Conservation (phyloP, 2,329 filamentous ascomycete species). For the Dactylellina parvicollis region DNA sequence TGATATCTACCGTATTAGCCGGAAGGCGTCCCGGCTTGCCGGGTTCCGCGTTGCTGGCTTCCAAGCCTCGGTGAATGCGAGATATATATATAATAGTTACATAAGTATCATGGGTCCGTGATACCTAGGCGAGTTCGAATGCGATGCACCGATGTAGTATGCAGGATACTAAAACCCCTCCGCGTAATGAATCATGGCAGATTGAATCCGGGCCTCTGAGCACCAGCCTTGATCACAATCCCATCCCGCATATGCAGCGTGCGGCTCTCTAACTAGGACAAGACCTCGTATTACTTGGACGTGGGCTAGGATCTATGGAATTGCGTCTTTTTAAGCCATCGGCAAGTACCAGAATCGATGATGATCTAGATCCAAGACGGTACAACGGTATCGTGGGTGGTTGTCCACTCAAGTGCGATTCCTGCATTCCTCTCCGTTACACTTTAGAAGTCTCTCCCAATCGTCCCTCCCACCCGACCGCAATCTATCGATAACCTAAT, state of each 20-base stretch:
- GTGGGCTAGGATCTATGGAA: constrained; percentile 11
- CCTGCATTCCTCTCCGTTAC: background rate
- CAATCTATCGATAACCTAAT: constrained; percentile 10
- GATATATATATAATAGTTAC: constrained; percentile 51
- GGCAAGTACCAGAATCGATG: constrained; percentile 38
- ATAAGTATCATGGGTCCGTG: constrained; percentile 29
- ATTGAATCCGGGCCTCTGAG: constrained; percentile 7
- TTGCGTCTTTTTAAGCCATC: constrained; percentile 44
- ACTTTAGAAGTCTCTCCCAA: constrained; percentile 12
- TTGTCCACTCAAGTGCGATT: too few species aligned
- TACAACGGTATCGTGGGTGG: background rate
- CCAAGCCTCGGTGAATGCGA: constrained; percentile 29
- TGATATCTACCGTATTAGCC: constrained; percentile 46
- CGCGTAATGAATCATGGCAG: constrained; percentile 37
- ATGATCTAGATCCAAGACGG: constrained; percentile 28
- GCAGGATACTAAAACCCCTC: constrained; percentile 16
- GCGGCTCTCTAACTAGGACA: constrained; percentile 33
- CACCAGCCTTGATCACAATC: constrained; percentile 21
- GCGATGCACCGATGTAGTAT: constrained; percentile 20
- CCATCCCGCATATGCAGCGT: constrained; percentile 36
- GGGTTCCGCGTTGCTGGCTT: constrained; percentile 49
- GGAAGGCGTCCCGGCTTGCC: constrained; percentile 54
- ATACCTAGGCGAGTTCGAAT: constrained; percentile 30
- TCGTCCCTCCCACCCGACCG: constrained; percentile 5
- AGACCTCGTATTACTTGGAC: constrained; percentile 25